phyloP scores from a whole-genome alignment of 495 filamentous ascomycete genomes.

The Aspergillus heteromorphus region DNA sequence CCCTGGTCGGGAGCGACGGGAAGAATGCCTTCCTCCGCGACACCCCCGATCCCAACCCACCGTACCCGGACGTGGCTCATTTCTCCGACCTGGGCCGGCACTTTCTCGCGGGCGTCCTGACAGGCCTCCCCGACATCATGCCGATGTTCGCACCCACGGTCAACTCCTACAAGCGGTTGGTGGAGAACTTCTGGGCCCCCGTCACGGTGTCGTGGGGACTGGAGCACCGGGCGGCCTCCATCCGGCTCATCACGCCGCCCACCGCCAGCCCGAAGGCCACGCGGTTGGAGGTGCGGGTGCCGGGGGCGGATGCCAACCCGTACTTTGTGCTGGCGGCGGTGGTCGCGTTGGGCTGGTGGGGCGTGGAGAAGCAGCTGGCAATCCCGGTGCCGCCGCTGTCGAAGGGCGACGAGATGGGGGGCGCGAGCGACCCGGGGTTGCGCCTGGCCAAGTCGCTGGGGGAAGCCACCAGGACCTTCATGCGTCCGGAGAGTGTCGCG shows the following conservation, averaged over 20 bases:
- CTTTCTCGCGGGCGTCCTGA: slow-evolving; percentile 85
- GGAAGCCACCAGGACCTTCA: slow-evolving; percentile 76
- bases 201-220: slow-evolving; percentile 96
- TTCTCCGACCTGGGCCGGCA: slow-evolving; percentile 87
- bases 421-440: slow-evolving; percentile 50
- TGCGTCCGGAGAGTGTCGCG: slow-evolving; percentile 69
- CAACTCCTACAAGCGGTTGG: slow-evolving; percentile 94
- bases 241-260: slow-evolving; percentile 84
- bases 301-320: slow-evolving; percentile 87
- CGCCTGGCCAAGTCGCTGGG: slow-evolving; percentile 75
- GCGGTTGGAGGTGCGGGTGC: slow-evolving; percentile 84
- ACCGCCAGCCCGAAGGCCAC: slow-evolving; percentile 77
- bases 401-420: slow-evolving; percentile 74
- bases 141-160: slow-evolving; percentile 88
- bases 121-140: slow-evolving; percentile 92
- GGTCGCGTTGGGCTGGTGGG: slow-evolving; percentile 79
- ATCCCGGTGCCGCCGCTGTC: slow-evolving; percentile 75
- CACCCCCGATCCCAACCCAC: slow-evolving; percentile 59
- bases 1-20: slow-evolving; percentile 54
- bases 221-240: slow-evolving; percentile 88
- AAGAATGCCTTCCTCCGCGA: slow-evolving; percentile 79
- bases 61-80: slow-evolving; percentile 67
- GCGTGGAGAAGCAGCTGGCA: slow-evolving; percentile 82
- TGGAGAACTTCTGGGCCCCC: slow-evolving; percentile 98
- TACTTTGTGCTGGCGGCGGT: slow-evolving; percentile 84